These are phyloP conservation scores for Morella rubra DNA, from an alignment of 306 rosid genomes.

Conservation along the genomic window DNA sequence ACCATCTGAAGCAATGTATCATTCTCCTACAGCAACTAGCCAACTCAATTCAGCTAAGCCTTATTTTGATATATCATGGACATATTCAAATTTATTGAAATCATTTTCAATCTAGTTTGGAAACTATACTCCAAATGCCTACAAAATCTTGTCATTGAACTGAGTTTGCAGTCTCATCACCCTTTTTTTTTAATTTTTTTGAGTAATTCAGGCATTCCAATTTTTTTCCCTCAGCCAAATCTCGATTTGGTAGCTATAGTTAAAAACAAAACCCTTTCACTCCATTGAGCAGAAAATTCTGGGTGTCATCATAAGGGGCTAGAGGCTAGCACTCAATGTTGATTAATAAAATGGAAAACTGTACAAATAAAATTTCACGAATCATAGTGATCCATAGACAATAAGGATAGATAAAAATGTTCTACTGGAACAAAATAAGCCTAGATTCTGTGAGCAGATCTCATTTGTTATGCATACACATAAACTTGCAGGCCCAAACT, in stretches of 20 bases:
- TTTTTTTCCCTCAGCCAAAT: neutral
- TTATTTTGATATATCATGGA: too few species aligned
- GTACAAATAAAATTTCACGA: neutral
- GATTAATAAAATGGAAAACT: neutral
- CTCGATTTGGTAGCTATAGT: neutral
- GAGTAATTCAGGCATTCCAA: neutral
- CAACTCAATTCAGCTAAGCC: too few species aligned
- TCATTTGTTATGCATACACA: too few species aligned
- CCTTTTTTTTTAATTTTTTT: neutral
- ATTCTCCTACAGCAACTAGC: neutral
- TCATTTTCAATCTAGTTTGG: too few species aligned
- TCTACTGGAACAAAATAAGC: neutral
- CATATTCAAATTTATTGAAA: conserved; percentile 3
- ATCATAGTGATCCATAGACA: neutral
- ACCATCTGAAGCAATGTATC: neutral
- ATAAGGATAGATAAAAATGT: neutral
- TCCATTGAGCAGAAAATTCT: neutral
- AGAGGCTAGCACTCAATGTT: neutral
- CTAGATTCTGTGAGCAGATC: too few species aligned
- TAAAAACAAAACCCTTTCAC: neutral
- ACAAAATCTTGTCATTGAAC: neutral
- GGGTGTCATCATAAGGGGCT: neutral
- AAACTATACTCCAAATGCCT: conserved; percentile 11
- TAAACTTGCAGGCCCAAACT: too few species aligned
- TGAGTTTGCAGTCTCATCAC: neutral